Conservation (phyloP, 345 rosid genomes). For the Citrus australasica region DNA sequence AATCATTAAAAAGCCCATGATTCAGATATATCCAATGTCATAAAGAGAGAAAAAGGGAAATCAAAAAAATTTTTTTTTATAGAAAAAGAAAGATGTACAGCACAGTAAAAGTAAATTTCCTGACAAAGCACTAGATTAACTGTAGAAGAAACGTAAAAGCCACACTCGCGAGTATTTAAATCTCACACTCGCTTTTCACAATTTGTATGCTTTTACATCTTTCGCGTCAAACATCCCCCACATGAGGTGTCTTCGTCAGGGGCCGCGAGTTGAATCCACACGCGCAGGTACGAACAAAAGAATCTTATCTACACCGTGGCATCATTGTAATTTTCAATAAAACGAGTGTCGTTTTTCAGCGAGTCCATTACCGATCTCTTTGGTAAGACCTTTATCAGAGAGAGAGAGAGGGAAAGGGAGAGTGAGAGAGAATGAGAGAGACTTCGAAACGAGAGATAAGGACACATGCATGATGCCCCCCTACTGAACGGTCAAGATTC, state of each 20-base stretch:
- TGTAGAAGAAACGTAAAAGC: neutral
- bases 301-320: constrained; percentile 5
- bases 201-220: neutral
- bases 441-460: constrained; percentile 30
- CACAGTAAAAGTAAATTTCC: neutral
- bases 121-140: neutral
- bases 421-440: neutral
- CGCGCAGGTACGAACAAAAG: neutral
- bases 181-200: neutral
- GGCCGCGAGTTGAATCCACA: neutral
- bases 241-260: neutral
- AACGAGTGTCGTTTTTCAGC: constrained; percentile 9
- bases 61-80: no score
- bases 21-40: neutral
- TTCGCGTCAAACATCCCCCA: neutral
- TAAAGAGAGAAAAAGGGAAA: no score
- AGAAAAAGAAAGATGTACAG: no score
- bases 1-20: constrained; percentile 20
- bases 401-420: neutral
- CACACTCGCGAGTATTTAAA: neutral
- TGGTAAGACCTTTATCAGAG: neutral
- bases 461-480: constrained; percentile 55
- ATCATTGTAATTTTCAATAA: constrained; percentile 5
- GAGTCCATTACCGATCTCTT: constrained; percentile 4
- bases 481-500: constrained; percentile 47